phyloP scores from a whole-genome alignment of 371 early-diverging fungal genomes.

The Zancudomyces culisetae region DNA sequence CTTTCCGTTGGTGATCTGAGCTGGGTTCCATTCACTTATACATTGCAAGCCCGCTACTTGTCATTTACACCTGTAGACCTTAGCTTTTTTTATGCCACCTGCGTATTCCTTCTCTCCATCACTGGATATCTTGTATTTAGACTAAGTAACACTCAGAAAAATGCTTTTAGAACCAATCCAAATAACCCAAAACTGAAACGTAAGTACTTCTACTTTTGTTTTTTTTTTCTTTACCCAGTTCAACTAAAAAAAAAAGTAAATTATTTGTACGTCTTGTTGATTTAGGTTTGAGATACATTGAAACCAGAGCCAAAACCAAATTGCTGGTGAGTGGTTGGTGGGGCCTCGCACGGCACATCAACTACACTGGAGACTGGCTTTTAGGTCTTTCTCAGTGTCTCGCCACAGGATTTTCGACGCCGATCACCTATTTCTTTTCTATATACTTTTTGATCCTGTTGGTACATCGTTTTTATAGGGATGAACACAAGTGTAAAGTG shows the following conservation, averaged over 20 bases:
- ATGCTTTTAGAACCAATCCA: conserved; percentile 62
- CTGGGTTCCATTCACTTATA: conserved; percentile 81
- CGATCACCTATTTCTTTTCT: conserved; percentile 81
- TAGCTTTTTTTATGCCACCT: conserved; percentile 13
- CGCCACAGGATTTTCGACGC: conserved; percentile 47
- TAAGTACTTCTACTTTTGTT: neutral
- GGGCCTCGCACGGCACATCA: conserved; percentile 78
- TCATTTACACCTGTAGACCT: conserved; percentile 40
- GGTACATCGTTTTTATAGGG: conserved; percentile 68
- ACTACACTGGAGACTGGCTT: conserved; percentile 80
- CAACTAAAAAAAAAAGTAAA: too few relatives aligned
- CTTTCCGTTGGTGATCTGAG: conserved; percentile 66
- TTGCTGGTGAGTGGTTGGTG: conserved; percentile 83
- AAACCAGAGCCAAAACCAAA: conserved; percentile 39
- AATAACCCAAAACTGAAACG: conserved; percentile 34
- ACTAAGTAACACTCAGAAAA: conserved; percentile 69
- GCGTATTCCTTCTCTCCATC: conserved; percentile 34
- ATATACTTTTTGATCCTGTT: conserved; percentile 74
- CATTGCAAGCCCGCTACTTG: conserved; percentile 75
- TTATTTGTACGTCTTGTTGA: conserved; percentile 10
- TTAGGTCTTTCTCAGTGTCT: conserved; percentile 74
- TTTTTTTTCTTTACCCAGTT: too few relatives aligned
- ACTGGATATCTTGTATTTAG: conserved; percentile 71
- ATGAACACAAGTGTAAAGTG: conserved; percentile 64
- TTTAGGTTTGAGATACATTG: conserved; percentile 46